Evolutionary conservation across 2,329 filamentous ascomycete genomes (phyloP), one percentile per base, ranked within the genome.

Genomic region (Ceratocystis variospora): DNA sequence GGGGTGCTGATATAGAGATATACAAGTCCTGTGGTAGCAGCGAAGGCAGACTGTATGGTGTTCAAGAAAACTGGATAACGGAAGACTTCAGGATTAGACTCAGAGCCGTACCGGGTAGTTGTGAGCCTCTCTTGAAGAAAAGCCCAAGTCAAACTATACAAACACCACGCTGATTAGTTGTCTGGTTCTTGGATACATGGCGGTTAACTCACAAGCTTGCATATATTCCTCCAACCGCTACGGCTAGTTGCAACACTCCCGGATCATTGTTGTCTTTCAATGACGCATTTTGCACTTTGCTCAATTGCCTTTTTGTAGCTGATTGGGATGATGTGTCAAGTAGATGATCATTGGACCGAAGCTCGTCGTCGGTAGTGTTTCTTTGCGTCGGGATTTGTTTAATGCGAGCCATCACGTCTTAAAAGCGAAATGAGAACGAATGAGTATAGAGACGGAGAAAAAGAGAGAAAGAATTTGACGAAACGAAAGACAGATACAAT

Each of bases 71-170:
- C 87, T 66, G 94, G 89, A 76, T 91, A 96, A 70, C 88, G 90
- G 83, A 96, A 99, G 71, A 89, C 85, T 75, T 95, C 87, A 55
- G 83, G 84, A 37, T 81, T 76, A 65, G 80, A 76, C 3, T 79
- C 74, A 25, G 86, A 77, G 67, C 88, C 88, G 76, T 97, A 94
- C 6, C 85, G 82, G 10, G 91, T 97, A 15, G 94, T 99, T 33
- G 94, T 97, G 73, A 99, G 90, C 72, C 94, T 91, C 77, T 99
- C 94, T 80, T 99, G 94, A 68, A 99, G 87, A 70, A 96, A 87
- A 28, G 89, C 94, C 94, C 94, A 99, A 44, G 92, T 95, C 64
- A 99, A 79, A 78, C 93, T 91, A 68, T n/a, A 45, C 48, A 15
- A n/a, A 48, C 22, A 37, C 28, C 28, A n/a, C 25, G 17, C 31